These are phyloP conservation scores for Phialocephala subalpina DNA, from an alignment of 2,329 filamentous ascomycete genomes.

Conservation along the genomic window DNA sequence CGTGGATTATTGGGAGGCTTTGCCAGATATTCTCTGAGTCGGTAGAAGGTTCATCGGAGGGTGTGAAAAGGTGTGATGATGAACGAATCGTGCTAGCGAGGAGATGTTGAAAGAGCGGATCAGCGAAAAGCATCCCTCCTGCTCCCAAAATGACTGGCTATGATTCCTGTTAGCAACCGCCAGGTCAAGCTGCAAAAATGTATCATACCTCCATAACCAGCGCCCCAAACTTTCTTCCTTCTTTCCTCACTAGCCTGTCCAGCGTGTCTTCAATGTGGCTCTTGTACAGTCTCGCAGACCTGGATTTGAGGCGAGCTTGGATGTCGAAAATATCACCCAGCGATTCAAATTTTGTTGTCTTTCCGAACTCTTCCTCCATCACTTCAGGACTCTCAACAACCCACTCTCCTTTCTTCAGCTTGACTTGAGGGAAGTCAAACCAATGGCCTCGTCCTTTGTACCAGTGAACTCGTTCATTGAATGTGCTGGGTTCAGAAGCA, in stretches of 20 bases:
- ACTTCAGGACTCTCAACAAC: constrained; percentile 50
- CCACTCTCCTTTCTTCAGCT: constrained; percentile 73
- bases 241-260: constrained; percentile 55
- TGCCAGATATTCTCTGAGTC: constrained; percentile 60
- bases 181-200: not conserved
- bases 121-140: constrained; percentile 83
- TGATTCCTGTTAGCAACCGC: not conserved
- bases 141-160: constrained; percentile 78
- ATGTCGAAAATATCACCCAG: constrained; percentile 69
- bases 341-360: constrained; percentile 42
- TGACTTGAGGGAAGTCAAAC: constrained; percentile 80
- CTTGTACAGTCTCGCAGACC: constrained; percentile 61
- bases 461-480: constrained; percentile 87
- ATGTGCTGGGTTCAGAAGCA: constrained; percentile 78
- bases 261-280: constrained; percentile 65
- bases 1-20: constrained; percentile 81
- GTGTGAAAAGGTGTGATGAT: constrained; percentile 43
- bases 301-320: constrained; percentile 52
- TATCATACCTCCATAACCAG: constrained; percentile 70
- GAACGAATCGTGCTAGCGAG: constrained; percentile 74
- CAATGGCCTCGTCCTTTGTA: constrained; percentile 81
- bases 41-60: constrained; percentile 1
- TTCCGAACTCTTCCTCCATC: constrained; percentile 31
- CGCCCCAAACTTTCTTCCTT: constrained; percentile 76
- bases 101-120: constrained; percentile 81